Evolutionary conservation across 371 early-diverging fungal species (phyloP).

Genomic region (Mortierella sp.): DNA sequence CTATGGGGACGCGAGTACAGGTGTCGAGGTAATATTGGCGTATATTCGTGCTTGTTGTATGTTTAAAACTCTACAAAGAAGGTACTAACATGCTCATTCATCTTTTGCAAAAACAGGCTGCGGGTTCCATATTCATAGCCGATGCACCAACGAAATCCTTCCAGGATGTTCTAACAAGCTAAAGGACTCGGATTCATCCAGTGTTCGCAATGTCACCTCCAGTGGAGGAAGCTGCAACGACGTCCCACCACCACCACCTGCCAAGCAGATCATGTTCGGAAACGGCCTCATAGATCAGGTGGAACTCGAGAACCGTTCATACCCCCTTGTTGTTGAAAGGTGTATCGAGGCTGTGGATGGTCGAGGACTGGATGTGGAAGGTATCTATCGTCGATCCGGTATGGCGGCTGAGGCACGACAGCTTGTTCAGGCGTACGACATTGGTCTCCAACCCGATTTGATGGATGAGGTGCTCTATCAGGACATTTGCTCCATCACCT

Average conservation of each 20-base stretch:
- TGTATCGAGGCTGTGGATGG: conserved; percentile 85
- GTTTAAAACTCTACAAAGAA: too few relatives aligned
- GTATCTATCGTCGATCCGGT: conserved; percentile 94
- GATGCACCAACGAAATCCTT: conserved; percentile 57
- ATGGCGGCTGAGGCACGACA: conserved; percentile 83
- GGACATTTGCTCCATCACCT: conserved; percentile 84
- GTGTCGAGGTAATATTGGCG: conserved; percentile 69
- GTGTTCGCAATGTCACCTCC: conserved; percentile 23
- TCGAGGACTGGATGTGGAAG: conserved; percentile 80
- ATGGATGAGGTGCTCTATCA: conserved; percentile 62
- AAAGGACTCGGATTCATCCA: conserved; percentile 34
- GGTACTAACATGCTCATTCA: too few relatives aligned
- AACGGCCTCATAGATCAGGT: conserved; percentile 63
- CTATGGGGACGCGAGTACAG: conserved; percentile 81
- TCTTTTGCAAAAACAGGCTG: background rate
- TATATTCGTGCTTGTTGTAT: too few relatives aligned
- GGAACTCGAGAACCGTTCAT: conserved; percentile 58
- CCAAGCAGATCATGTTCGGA: conserved; percentile 66
- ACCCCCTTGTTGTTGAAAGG: conserved; percentile 81
- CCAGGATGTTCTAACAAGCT: conserved; percentile 26
- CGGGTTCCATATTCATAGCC: conserved; percentile 66
- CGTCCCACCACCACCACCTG: conserved; percentile 31
- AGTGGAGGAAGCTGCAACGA: conserved; percentile 28
- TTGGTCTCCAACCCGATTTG: conserved; percentile 59
- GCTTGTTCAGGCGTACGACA: conserved; percentile 58